Base-by-base conservation (phyloP, 2,329 filamentous ascomycete species). In the Colletotrichum destructivum region DNA sequence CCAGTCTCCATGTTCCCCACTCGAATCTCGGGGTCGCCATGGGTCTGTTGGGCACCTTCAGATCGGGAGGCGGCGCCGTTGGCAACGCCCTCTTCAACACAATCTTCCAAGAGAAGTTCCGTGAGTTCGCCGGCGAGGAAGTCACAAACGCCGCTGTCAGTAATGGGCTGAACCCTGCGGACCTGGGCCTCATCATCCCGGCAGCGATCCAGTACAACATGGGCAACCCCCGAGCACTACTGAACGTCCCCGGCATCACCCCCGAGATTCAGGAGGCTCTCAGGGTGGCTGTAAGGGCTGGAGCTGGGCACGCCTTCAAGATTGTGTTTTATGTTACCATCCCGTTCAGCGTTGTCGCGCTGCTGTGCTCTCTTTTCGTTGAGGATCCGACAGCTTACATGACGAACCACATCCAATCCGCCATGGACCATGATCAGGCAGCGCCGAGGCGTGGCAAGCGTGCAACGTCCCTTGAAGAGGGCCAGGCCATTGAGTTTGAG, bases 81-180 rank as follows among this genome's bases (percentile, higher is more conserved):
- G 80, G 79, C 23, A 81, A 78, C 47, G 79, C 81, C 31, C 76
- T 82, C 62, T 82, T 81, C 75, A 76, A 76, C 18, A 79, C 79
- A 9, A 79, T 82, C 63, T 73, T 73, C 61, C 72, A 73, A n/a
- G 64, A 73, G 23, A 72, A 63, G 11, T 73, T 73, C 57, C 56
- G 54, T 0, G 66, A 79, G 56, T 80, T 74, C 44, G 76, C 75
- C n/a, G 77, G 72, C 3, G 63, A 72, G 5, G 75, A 77, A 8
- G 76, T 83, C 46, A 74, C 75, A 8, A 59, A 52, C 6, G 78
- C 79, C 0, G 81, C 80, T 26, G 42, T 80, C 9, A 56, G 60
- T 6, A 74, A 74, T 4, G 80, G 79, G 2, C 76, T 78, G 49
- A 56, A 75, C 12, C 67, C 76, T 0, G 49, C 73, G 0, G 68